Evolutionary conservation across 129 eudicot genomes (phyloP).

Genomic region (Lonicera japonica): DNA sequence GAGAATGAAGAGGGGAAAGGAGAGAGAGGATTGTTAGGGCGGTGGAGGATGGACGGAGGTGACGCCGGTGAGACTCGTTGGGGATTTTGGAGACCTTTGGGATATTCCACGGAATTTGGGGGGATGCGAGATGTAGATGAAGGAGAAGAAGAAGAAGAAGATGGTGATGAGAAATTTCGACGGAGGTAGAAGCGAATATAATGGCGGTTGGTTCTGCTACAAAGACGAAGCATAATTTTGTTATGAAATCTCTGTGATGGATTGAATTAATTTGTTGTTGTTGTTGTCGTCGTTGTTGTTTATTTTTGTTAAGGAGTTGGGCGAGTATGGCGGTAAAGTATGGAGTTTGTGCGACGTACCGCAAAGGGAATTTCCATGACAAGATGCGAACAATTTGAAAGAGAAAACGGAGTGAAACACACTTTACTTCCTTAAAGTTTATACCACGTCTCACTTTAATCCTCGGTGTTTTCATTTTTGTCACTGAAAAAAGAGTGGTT

Average conservation of each 20-base stretch:
- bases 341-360: background rate
- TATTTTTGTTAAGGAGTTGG: background rate
- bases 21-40: constrained; percentile 12
- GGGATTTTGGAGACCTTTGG: constrained; percentile 17
- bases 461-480: no score
- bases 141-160: background rate
- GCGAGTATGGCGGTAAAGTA: background rate
- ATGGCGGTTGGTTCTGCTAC: constrained; percentile 11
- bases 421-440: no score
- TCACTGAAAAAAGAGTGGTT: no score
- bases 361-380: background rate
- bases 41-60: constrained; percentile 23
- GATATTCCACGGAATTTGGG: constrained; percentile 13
- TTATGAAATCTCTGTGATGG: background rate
- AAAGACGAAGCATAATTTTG: constrained; percentile 19
- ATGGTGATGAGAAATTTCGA: constrained; percentile 32
- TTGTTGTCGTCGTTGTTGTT: background rate
- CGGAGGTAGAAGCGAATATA: constrained; percentile 15
- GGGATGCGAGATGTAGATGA: constrained; percentile 13
- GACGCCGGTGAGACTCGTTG: constrained; percentile 16
- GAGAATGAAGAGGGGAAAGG: constrained; percentile 17
- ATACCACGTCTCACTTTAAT: no score
- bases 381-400: constrained; percentile 6
- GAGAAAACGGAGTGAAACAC: background rate
- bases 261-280: no score